Percentiles rank a stretch among this genome's conserved stretches.
These are phyloP conservation scores for Thalia dealbata DNA, from an alignment of 176 grass and related monocot species.

Conservation along the genomic window DNA sequence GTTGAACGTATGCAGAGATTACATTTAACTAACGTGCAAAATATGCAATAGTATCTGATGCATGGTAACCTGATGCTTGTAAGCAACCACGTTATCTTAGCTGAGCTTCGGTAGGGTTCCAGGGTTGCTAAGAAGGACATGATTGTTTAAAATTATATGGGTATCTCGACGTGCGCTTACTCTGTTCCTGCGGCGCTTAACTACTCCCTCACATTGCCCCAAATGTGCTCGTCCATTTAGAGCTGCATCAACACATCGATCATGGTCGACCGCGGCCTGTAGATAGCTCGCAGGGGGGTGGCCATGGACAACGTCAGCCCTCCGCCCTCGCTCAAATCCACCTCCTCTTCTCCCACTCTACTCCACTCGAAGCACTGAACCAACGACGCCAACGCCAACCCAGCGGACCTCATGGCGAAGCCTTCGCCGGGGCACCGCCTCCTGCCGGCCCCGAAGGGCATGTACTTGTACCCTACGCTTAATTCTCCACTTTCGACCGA, in stretches of 20 bases:
- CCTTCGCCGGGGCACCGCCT: slow-evolving; percentile 37
- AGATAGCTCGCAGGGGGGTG: slow-evolving; percentile 15
- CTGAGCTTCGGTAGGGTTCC: too few species aligned
- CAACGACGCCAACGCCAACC: slow-evolving; percentile 17
- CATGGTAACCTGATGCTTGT: too few species aligned
- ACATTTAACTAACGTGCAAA: too few species aligned
- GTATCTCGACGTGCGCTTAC: too few species aligned
- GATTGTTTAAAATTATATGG: too few species aligned
- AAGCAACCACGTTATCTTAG: too few species aligned
- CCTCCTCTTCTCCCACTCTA: slow-evolving; percentile 15
- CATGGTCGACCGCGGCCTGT: neutral
- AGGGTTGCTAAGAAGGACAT: too few species aligned
- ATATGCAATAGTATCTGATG: too few species aligned
- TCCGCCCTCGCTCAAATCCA: slow-evolving; percentile 19
- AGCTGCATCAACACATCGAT: neutral
- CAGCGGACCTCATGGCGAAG: neutral
- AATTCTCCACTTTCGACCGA: neutral
- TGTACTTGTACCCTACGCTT: neutral
- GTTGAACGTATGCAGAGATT: too few species aligned
- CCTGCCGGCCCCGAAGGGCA: slow-evolving; percentile 50
- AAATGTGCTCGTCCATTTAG: neutral
- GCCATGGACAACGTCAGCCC: slow-evolving; percentile 14
- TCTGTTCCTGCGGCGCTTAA: too few species aligned
- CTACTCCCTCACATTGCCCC: too few species aligned
- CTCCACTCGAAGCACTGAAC: slow-evolving; percentile 36